Evolutionary conservation across 2,329 filamentous ascomycete species (phyloP), one percentile per base, ranked within the genome.

Genomic region (Stagonosporopsis tanaceti): DNA sequence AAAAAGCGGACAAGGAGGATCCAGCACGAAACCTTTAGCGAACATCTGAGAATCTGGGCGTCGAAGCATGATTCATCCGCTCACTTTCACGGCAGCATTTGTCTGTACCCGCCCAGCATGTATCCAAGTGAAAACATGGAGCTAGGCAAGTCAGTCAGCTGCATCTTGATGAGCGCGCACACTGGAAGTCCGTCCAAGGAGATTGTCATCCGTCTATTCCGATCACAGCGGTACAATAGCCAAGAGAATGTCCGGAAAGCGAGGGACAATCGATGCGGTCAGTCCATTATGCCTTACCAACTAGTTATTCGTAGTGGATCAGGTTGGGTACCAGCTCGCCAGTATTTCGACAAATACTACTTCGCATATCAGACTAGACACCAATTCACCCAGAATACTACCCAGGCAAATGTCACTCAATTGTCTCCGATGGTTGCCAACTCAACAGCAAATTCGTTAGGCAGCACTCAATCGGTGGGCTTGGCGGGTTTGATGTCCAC

Each of bases 21-120:
- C 32, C 62, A 70, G 46, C 62, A 65, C n/a, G 61, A 57, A 41
- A 37, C 24, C 4, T 72, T 66, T 53, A 35, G 71, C 14, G 46
- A 63, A 15, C 67, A 72, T 44, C 57, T 74, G 34, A 56, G 50
- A 20, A 50, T 57, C 41, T 74, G 71, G 71, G 67, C 70, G 20
- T 47, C 63, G 8, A 50, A 63, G 27, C 67, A 74, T 59, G 70
- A 74, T 42, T 68, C 70, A 15, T 71, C 68, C 35, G 44, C 60
- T 4, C 55, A 70, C 44, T 74, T 72, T 32, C 65, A 72, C 20
- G 71, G 71, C 24, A 70, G 62, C 5, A 66, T 74, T 24, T 70
- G 61, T 47, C 28, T 72, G 2, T 12, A 59, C 6, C 51, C 61
- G 7, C 56, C 46, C n/a, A 53, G 53, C 24, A 30, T 47, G 14